These are phyloP conservation scores for Hyparrhenia diplandra DNA, from an alignment of 176 grass and related monocot species.

Conservation along the genomic window DNA sequence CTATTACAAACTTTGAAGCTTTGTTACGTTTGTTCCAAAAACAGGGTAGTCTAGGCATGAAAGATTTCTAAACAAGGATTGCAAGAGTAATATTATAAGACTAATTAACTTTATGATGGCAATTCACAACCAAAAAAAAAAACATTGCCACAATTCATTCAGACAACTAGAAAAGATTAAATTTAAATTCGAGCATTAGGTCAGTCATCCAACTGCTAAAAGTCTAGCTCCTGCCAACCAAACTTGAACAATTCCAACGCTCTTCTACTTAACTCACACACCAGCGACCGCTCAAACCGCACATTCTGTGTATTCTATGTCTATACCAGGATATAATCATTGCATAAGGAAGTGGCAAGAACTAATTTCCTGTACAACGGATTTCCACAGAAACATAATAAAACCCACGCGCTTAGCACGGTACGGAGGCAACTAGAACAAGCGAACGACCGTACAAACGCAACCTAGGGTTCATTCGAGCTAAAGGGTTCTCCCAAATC, in stretches of 20 bases:
- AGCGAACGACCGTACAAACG: background rate
- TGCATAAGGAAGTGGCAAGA: background rate
- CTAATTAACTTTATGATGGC: background rate
- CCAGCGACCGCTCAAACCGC: background rate
- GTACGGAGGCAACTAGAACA: background rate
- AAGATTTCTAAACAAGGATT: background rate
- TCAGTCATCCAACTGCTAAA: background rate
- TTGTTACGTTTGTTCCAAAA: background rate
- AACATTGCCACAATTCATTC: background rate
- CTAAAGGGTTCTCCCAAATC: background rate
- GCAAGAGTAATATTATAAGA: background rate
- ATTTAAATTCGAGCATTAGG: background rate
- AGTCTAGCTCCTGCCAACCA: background rate
- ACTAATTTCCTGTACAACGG: background rate
- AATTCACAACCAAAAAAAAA: background rate
- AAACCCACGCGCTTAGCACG: background rate
- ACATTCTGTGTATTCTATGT: background rate
- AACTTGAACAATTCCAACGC: background rate
- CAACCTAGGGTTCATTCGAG: conserved; percentile 32
- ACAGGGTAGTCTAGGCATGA: background rate
- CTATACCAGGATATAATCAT: background rate
- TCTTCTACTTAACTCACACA: background rate
- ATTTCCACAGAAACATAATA: background rate
- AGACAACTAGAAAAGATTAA: background rate
- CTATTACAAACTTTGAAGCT: background rate